These are phyloP conservation scores for Monilinia vaccinii-corymbosi DNA, from an alignment of 2,329 filamentous ascomycete genomes.

Conservation along the genomic window DNA sequence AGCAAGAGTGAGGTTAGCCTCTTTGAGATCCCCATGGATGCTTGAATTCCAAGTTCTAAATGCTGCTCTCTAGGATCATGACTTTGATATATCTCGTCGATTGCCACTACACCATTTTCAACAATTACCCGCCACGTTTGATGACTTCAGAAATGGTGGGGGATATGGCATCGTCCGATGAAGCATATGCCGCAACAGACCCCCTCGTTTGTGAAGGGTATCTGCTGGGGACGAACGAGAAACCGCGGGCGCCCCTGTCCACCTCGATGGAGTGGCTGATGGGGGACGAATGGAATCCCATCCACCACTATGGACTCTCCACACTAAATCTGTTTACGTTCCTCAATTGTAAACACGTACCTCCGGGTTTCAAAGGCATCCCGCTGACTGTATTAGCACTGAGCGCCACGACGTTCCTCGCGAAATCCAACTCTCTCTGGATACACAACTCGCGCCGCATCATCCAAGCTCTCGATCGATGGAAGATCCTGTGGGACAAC, in stretches of 20 bases:
- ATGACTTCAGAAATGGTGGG: neutral
- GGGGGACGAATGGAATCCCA: neutral
- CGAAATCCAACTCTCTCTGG: neutral
- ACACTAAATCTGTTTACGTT: neutral
- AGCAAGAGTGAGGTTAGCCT: neutral
- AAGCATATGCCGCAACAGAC: slow-evolving; percentile 1
- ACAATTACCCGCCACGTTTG: neutral
- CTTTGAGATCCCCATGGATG: neutral
- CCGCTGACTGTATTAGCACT: neutral
- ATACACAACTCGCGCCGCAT: neutral
- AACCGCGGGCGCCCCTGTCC: neutral
- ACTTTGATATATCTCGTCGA: neutral
- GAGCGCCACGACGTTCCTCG: neutral
- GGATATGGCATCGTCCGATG: slow-evolving; percentile 1
- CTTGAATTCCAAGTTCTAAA: neutral
- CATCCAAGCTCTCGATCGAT: neutral
- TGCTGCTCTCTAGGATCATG: neutral
- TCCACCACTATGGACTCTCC: neutral
- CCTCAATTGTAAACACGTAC: neutral
- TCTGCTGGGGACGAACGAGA: neutral
- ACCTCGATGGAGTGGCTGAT: neutral
- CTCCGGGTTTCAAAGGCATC: neutral
- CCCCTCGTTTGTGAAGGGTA: neutral
- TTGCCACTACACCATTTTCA: neutral
- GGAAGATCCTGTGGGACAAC: neutral